Base-by-base conservation (phyloP, 1,284 basidiomycete species). In the Mycosarcoma maydis region DNA sequence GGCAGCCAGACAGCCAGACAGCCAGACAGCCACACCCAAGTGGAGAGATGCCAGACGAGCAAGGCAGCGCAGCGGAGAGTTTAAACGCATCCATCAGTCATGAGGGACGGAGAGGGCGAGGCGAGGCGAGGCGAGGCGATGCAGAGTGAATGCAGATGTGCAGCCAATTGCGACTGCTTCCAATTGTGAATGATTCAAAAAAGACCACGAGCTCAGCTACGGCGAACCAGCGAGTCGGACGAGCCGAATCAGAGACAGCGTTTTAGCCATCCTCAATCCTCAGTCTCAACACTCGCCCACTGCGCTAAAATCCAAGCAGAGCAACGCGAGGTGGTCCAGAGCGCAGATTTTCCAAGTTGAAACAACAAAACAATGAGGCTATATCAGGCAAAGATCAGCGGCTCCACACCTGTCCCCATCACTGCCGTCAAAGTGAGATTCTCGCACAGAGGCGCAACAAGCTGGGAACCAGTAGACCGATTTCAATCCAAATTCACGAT, bases 171-270 rank as follows among this genome's bases (percentile, higher is more conserved):
- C n/a, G n/a, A n/a, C n/a, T n/a, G n/a, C n/a, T n/a, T n/a, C n/a
- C n/a, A n/a, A n/a, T n/a, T n/a, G n/a, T n/a, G n/a, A n/a, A n/a
- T n/a, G 14, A 42, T 22, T 24, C 23, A 48, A n/a, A 39, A 14
- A 48, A 39, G 20, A 34, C 9, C 13, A 19, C 17, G n/a, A 24
- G 22, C 8, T 7, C 7, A 19, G 34, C 22, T 6, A 37, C 44
- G 52, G 45, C 23, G 51, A 46, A 37, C 27, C 42, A 33, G 38
- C 51, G 22, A 41, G 36, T 44, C 36, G 30, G 36, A 36, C 30
- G 29, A 51, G 40, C 29, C 45, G 45, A 48, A 48, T 55, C 53
- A 41, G 39, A 34, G 39, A 43, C 45, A 27, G 20, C 32, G 49
- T 41, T 47, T 38, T 38, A 16, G 13, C 23, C 22, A 40, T 40